Evolutionary conservation across 306 rosid species (phyloP).

Genomic region (Sesbania bispinosa): DNA sequence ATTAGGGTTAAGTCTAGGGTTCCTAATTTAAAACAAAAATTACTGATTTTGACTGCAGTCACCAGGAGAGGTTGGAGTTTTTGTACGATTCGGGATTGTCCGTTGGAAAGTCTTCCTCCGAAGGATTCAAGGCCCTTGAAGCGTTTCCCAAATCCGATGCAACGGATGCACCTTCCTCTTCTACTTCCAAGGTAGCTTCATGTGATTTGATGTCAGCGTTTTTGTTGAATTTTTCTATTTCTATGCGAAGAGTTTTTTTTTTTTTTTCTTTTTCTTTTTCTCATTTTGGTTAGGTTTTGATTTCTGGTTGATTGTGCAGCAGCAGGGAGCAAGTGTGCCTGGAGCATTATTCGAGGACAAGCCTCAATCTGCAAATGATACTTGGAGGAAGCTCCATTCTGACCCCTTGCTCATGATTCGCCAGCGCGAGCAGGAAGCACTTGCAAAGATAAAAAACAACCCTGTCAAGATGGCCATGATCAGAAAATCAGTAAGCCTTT

Average conservation of each 20-base stretch:
- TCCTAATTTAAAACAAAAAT: neutral
- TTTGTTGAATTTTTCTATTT: neutral
- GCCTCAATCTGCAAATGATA: conserved; percentile 90
- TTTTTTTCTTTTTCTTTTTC: neutral
- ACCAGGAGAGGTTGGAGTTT: conserved; percentile 89
- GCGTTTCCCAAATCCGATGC: conserved; percentile 52
- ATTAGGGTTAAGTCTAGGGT: neutral
- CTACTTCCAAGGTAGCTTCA: conserved; percentile 41
- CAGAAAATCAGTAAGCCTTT: conserved; percentile 64
- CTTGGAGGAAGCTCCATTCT: conserved; percentile 95
- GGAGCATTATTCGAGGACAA: conserved; percentile 92
- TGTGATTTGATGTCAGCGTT: neutral
- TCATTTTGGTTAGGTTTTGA: neutral
- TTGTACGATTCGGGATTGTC: conserved; percentile 87
- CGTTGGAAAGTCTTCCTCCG: conserved; percentile 66
- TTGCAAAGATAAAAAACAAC: conserved; percentile 73
- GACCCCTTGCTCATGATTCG: conserved; percentile 96
- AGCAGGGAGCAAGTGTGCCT: conserved; percentile 48
- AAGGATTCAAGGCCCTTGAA: conserved; percentile 75
- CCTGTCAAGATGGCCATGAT: conserved; percentile 95
- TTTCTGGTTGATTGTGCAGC: conserved; percentile 10
- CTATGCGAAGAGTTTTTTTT: neutral
- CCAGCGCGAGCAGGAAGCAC: conserved; percentile 89
- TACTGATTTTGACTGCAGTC: conserved; percentile 41
- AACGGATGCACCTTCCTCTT: conserved; percentile 44